These are phyloP conservation scores for Rhododendron molle DNA, from an alignment of 148 eudicot genomes.

Conservation along the genomic window DNA sequence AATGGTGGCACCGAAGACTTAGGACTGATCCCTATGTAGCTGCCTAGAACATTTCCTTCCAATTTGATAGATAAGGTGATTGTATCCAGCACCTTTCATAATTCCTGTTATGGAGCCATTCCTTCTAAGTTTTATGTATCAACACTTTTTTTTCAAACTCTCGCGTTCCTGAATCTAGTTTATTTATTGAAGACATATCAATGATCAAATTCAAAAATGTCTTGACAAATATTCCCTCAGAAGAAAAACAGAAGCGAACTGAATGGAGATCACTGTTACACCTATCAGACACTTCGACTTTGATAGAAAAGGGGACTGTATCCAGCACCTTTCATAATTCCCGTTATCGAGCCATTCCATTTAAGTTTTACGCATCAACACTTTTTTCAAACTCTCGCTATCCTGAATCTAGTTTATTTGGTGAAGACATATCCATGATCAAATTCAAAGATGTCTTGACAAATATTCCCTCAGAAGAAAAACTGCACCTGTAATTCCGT, in stretches of 20 bases:
- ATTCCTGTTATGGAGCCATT: background rate
- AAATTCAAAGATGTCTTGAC: background rate
- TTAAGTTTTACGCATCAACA: too few species aligned
- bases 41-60: background rate
- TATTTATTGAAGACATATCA: background rate
- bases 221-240: too few species aligned
- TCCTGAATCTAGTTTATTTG: too few species aligned
- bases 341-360: too few species aligned
- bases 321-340: too few species aligned
- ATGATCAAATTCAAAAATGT: too few species aligned
- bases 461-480: background rate
- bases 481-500: too few species aligned
- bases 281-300: too few species aligned
- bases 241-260: too few species aligned
- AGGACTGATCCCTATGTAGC: background rate
- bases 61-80: background rate
- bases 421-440: background rate
- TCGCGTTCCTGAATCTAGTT: background rate
- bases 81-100: background rate
- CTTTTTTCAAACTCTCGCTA: too few species aligned
- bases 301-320: too few species aligned
- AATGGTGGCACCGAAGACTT: background rate
- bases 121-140: background rate
- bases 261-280: too few species aligned
- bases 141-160: background rate